phyloP scores from a whole-genome alignment of 345 rosid species.

The Dipteronia dyeriana region DNA sequence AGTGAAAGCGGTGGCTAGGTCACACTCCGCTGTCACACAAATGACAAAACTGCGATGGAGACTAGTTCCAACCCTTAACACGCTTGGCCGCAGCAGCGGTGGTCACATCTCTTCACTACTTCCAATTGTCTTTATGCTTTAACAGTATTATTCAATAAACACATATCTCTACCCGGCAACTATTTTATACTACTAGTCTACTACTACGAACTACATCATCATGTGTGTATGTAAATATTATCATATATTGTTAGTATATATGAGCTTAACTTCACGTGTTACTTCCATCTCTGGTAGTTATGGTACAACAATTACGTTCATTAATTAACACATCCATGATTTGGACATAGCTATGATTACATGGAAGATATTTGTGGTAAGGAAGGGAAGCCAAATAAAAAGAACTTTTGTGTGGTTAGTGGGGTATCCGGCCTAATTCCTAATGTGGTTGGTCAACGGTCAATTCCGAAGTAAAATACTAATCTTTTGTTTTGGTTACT shows the following conservation, averaged over 20 bases:
- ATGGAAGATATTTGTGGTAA: no score
- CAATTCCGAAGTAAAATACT: background rate
- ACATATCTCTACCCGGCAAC: background rate
- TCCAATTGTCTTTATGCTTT: background rate
- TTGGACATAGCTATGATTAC: no score
- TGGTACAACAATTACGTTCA: no score
- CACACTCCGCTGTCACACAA: background rate
- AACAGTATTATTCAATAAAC: background rate
- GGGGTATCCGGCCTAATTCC: background rate
- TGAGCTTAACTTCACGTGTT: no score
- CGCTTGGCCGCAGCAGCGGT: background rate
- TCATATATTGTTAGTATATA: no score
- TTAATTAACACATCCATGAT: no score
- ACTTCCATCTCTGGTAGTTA: no score
- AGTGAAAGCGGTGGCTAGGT: slow-evolving; percentile 11
- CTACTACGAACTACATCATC: background rate
- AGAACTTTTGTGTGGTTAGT: background rate
- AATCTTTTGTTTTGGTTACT: background rate
- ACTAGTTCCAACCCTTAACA: slow-evolving; percentile 16
- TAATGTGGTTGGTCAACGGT: background rate
- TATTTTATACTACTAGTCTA: background rate
- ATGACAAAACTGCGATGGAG: background rate
- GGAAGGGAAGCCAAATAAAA: background rate
- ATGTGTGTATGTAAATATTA: background rate
- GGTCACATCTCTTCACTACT: background rate